Evolutionary conservation across 2,329 filamentous ascomycete species (phyloP).

Genomic region (Penicillium frequentans): DNA sequence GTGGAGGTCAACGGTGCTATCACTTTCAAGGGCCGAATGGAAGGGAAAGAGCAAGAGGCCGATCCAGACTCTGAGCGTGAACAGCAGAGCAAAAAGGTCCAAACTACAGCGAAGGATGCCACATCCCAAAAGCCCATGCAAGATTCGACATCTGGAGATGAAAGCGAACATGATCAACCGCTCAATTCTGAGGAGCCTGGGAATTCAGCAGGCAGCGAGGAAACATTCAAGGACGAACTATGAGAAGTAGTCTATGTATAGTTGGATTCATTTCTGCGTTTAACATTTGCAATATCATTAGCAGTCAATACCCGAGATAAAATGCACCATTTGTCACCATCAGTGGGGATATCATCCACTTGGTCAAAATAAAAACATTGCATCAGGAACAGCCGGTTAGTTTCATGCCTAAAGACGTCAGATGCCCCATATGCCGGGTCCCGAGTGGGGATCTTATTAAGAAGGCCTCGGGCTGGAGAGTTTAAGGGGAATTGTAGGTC

Average conservation of each 20-base stretch:
- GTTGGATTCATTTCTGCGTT: neutral
- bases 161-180: constrained; percentile 6
- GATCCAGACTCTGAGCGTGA: neutral
- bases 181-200: constrained; percentile 1
- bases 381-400: constrained; percentile 17
- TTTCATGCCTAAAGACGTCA: constrained; percentile 26
- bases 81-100: constrained; percentile 11
- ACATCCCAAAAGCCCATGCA: constrained; percentile 24
- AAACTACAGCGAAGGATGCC: constrained; percentile 19
- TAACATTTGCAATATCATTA: neutral
- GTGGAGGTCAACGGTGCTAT: constrained; percentile 66
- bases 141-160: constrained; percentile 6
- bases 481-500: too few relatives aligned
- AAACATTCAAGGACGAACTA: constrained; percentile 43
- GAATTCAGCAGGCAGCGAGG: constrained; percentile 33
- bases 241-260: constrained; percentile 13
- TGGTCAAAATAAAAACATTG: neutral
- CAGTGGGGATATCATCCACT: neutral
- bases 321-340: neutral
- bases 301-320: neutral
- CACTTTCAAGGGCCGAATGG: constrained; percentile 69
- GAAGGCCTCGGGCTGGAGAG: neutral
- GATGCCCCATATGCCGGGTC: constrained; percentile 19
- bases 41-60: constrained; percentile 51
- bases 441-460: constrained; percentile 15